Base-by-base conservation (phyloP, 345 rosid species). In the Boechera retrofracta region DNA sequence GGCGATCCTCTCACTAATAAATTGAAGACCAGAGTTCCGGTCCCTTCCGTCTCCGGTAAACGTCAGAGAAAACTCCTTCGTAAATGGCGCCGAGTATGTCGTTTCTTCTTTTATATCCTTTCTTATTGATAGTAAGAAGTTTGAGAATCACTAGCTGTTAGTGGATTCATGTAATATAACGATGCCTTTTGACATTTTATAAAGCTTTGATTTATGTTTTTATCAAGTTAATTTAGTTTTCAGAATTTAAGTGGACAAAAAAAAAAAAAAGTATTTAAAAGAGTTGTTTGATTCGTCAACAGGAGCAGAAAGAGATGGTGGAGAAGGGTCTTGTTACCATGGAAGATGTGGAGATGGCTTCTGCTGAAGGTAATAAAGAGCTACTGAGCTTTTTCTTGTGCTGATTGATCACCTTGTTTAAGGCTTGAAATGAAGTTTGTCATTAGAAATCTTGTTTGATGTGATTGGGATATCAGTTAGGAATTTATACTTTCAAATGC, bases 301-400 rank as follows among this genome's bases (percentile, higher is more conserved):
- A 89, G 98, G 94, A 86, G 11, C 97, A 89, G 81, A 91, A 89
- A 81, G 93, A 88, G 18, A 87, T 86, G 65, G 57, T 87, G 52
- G 90, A 82, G 28, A 88, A 85, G 71, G 98, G 96, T 52, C 83
- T 93, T 64, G 82, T 91, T 67, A 83, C 86, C 24, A 84, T 91
- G 97, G 76, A 89, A 31, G 98, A 89, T 79, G 89, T 89, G 10
- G 90, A 87, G 82, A 89, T 91, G 97, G 88, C 82, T 53, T 79
- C 77, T 68, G 85, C 88, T 68, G 84, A 84, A 71, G 91, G 87
- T 87, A 53, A 36, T 2, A 0, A 6, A 28, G 6, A 18, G 31
- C 32, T 61, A 10, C 45, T 32, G 2, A 63, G 54, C 42, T 8
- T 38, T 49, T 18, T 33, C 4, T 4, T 59, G 32, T 49, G 31